phyloP scores from a whole-genome alignment of 2,329 filamentous ascomycete species.

The Gaeumannomyces tritici region DNA sequence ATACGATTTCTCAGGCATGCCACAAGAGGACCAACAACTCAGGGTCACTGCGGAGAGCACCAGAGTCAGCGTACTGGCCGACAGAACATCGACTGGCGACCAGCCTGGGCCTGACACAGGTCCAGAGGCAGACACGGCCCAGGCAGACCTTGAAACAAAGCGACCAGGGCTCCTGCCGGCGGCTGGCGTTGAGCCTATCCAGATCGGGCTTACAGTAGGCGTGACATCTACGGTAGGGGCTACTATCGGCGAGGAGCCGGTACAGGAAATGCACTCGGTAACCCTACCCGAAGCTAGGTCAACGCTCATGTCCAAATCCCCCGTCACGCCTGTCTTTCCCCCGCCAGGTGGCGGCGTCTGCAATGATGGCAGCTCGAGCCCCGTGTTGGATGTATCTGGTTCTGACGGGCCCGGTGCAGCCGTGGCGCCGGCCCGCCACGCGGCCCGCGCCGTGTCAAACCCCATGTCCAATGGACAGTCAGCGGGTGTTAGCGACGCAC shows the following conservation, averaged over 20 bases:
- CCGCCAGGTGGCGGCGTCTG: background rate
- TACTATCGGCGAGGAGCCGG: conserved; percentile 67
- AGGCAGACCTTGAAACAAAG: background rate
- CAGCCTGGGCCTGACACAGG: background rate
- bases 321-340: conserved; percentile 57
- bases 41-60: background rate
- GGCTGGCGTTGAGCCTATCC: conserved; percentile 42
- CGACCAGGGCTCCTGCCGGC: background rate
- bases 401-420: conserved; percentile 1
- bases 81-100: background rate
- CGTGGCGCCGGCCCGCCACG: background rate
- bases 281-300: conserved; percentile 77
- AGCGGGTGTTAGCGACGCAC: conserved; percentile 21
- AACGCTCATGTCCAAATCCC: conserved; percentile 71
- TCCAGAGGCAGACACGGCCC: background rate
- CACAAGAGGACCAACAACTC: background rate
- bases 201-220: conserved; percentile 30
- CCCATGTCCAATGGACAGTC: conserved; percentile 20
- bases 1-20: background rate
- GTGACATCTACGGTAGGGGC: conserved; percentile 25
- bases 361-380: background rate
- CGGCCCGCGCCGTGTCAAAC: conserved; percentile 37
- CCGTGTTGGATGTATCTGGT: background rate
- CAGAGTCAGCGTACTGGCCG: background rate
- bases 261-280: conserved; percentile 77